Conservation (phyloP, 2,329 filamentous ascomycete species). For the Phialophora tarda region DNA sequence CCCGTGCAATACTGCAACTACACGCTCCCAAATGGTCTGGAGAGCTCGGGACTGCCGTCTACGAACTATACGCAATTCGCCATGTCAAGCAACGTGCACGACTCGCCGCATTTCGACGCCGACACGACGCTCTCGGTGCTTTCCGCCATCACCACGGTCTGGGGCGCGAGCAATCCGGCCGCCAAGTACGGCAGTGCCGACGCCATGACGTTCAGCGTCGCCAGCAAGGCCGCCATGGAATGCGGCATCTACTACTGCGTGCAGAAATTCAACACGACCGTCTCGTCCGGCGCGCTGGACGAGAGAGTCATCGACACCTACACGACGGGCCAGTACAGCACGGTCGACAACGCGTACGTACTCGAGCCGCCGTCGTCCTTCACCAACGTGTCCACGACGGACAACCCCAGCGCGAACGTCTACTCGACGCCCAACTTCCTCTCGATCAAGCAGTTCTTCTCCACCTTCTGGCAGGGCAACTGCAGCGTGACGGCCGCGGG, state of each 20-base stretch:
- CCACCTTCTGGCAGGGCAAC: conserved; percentile 8
- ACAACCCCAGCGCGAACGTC: background rate
- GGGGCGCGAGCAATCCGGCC: background rate
- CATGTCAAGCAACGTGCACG: conserved; percentile 1
- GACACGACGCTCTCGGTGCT: conserved; percentile 13
- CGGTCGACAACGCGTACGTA: background rate
- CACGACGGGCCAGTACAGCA: background rate
- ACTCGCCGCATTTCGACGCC: conserved; percentile 6
- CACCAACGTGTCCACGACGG: conserved; percentile 16
- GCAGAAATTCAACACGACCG: conserved; percentile 21
- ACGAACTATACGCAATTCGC: conserved; percentile 5
- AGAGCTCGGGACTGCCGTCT: conserved; percentile 5
- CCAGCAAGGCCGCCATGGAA: conserved; percentile 8
- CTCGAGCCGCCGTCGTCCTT: conserved; percentile 27
- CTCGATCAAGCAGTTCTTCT: conserved; percentile 1
- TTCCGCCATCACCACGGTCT: conserved; percentile 8
- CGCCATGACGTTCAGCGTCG: background rate
- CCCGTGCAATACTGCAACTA: conserved; percentile 21
- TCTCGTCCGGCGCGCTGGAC: conserved; percentile 3
- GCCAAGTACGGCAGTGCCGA: background rate
- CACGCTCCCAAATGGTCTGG: conserved; percentile 19
- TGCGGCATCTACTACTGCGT: conserved; percentile 22
- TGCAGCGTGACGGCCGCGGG: background rate
- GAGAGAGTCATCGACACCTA: conserved; percentile 18
- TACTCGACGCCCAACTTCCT: conserved; percentile 6